Conservation (phyloP, 116 monocot genomes). For the Posidonia oceanica region DNA sequence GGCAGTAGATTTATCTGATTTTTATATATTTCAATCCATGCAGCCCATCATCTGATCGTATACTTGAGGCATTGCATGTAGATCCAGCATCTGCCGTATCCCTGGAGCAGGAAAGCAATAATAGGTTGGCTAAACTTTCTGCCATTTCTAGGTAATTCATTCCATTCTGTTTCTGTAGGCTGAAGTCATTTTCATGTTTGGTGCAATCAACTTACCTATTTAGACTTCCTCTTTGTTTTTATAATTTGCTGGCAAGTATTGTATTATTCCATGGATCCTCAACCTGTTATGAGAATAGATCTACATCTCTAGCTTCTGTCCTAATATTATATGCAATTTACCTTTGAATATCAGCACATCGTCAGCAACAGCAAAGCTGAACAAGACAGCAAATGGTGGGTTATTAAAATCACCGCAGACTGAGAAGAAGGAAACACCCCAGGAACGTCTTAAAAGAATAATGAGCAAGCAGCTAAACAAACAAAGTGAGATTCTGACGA, state of each 20-base stretch:
- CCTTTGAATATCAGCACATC: conserved; percentile 15
- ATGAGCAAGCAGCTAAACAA: conserved; percentile 99
- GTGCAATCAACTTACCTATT: no score
- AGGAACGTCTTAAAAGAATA: conserved; percentile 94
- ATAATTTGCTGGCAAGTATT: neutral
- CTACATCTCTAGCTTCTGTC: neutral
- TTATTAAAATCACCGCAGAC: conserved; percentile 39
- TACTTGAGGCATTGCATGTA: conserved; percentile 90
- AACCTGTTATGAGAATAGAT: no score
- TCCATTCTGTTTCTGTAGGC: neutral
- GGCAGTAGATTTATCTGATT: conserved; percentile 2
- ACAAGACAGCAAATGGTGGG: conserved; percentile 44
- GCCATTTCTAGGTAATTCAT: conserved; percentile 38
- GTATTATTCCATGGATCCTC: neutral
- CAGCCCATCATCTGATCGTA: conserved; percentile 62
- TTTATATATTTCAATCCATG: conserved; percentile 12
- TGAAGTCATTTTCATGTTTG: neutral
- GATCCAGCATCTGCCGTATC: conserved; percentile 93
- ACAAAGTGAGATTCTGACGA: conserved; percentile 56
- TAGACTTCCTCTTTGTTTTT: neutral
- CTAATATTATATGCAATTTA: neutral
- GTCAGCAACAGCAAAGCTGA: conserved; percentile 64
- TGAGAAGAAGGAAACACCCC: conserved; percentile 96
- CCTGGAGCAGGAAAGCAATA: conserved; percentile 57
- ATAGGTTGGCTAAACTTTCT: conserved; percentile 47